Percentiles rank a stretch among this genome's conserved stretches.
Evolutionary conservation across 1,139 yeast genomes (phyloP).

Genomic region (Debaryomyces udenii): DNA sequence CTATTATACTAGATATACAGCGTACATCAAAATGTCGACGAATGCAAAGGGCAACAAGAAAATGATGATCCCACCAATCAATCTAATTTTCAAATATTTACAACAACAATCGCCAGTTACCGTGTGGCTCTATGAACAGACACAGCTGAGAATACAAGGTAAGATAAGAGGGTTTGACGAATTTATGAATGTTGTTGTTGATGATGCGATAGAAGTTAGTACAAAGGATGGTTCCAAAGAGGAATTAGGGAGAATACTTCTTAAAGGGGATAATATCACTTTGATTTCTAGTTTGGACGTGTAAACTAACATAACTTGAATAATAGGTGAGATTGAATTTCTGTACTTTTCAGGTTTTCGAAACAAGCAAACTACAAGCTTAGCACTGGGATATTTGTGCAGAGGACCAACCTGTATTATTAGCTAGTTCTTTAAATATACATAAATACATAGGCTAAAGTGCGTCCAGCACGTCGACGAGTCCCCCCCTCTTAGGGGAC

Average conservation of each 20-base stretch:
- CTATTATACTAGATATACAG: slow-evolving; percentile 1
- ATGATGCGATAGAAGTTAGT: slow-evolving; percentile 77
- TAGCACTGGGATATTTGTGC: background rate
- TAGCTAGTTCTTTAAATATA: too few relatives aligned
- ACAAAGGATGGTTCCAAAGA: slow-evolving; percentile 44
- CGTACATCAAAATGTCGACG: slow-evolving; percentile 21
- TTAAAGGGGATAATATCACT: slow-evolving; percentile 94
- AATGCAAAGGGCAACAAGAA: slow-evolving; percentile 23
- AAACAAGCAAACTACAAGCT: too few relatives aligned
- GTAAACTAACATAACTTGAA: slow-evolving; percentile 11
- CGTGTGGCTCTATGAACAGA: slow-evolving; percentile 89
- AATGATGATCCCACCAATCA: slow-evolving; percentile 83
- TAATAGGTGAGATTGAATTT: too few relatives aligned
- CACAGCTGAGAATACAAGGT: slow-evolving; percentile 78
- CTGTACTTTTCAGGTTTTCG: too few relatives aligned
- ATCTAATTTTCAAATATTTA: slow-evolving; percentile 80
- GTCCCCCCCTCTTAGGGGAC: too few relatives aligned
- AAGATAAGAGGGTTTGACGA: slow-evolving; percentile 92
- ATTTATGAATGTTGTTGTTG: slow-evolving; percentile 94
- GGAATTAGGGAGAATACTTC: slow-evolving; percentile 57
- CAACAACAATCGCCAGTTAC: slow-evolving; percentile 81
- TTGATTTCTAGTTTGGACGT: slow-evolving; percentile 64
- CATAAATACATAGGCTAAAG: too few relatives aligned
- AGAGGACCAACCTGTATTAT: background rate
- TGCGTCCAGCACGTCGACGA: too few relatives aligned